Conservation (phyloP, 225 moss, liverwort and hornwort genomes). For the Antitrichia curtipendula region DNA sequence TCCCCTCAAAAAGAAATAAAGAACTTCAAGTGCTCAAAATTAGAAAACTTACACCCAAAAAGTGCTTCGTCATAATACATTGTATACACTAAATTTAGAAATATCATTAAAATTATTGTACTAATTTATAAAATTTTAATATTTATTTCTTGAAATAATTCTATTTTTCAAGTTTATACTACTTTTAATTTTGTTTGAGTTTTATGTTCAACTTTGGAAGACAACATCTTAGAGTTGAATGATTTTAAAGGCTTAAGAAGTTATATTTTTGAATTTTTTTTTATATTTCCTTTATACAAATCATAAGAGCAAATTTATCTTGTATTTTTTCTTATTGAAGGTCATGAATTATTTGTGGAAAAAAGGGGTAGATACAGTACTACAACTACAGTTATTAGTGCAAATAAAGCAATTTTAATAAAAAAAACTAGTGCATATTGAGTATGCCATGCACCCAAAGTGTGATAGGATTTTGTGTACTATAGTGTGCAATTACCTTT, state of each 20-base stretch:
- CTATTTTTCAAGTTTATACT: background rate
- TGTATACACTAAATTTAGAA: background rate
- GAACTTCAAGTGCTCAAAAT: background rate
- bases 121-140: accelerated
- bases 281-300: no score
- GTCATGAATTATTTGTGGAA: no score
- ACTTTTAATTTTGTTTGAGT: accelerated
- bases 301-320: accelerated
- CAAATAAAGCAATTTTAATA: background rate
- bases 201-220: background rate
- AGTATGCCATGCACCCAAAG: background rate
- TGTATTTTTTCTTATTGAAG: background rate
- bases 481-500: accelerated
- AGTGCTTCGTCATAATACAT: background rate
- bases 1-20: no score
- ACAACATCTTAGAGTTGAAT: background rate
- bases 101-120: background rate
- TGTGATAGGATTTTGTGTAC: accelerated
- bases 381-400: no score
- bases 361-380: no score
- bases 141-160: background rate
- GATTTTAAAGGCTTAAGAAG: background rate
- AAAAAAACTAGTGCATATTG: background rate
- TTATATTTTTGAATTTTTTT: no score
- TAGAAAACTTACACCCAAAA: accelerated